These are phyloP conservation scores for Xylariaceae sp. DNA, from an alignment of 2,329 filamentous ascomycete genomes.

Conservation along the genomic window DNA sequence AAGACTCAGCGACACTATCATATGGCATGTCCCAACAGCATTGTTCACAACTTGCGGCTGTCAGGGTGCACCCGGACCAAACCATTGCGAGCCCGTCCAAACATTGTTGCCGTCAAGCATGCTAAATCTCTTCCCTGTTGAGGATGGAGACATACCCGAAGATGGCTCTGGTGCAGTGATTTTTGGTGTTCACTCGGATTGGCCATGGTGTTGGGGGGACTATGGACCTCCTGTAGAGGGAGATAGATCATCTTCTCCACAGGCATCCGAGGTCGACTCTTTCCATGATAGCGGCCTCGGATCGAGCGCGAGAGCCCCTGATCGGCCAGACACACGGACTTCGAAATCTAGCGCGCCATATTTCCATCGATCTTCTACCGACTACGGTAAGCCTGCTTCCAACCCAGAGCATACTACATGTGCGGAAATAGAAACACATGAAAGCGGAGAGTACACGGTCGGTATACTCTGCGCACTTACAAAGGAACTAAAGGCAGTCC, in stretches of 20 bases:
- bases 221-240: conserved; percentile 9
- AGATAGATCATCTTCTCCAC: neutral
- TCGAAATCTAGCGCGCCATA: too few species aligned
- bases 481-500: conserved; percentile 2
- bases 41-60: conserved; percentile 9
- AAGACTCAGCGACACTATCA: conserved; percentile 12
- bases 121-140: conserved; percentile 1
- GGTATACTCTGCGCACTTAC: conserved; percentile 4
- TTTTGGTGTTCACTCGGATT: conserved; percentile 15
- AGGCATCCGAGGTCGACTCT: neutral
- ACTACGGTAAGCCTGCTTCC: too few species aligned
- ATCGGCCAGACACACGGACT: too few species aligned
- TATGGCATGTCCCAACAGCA: conserved; percentile 15
- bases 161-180: conserved; percentile 4
- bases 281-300: conserved; percentile 4
- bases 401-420: too few species aligned
- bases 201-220: conserved; percentile 11
- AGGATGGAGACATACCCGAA: neutral
- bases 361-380: too few species aligned
- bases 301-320: neutral
- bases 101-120: neutral
- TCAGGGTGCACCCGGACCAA: neutral
- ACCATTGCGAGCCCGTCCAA: conserved; percentile 1
- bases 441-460: neutral
- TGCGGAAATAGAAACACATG: too few species aligned